Conservation (phyloP, 2,329 filamentous ascomycete genomes). For the Botrytis sinoallii region DNA sequence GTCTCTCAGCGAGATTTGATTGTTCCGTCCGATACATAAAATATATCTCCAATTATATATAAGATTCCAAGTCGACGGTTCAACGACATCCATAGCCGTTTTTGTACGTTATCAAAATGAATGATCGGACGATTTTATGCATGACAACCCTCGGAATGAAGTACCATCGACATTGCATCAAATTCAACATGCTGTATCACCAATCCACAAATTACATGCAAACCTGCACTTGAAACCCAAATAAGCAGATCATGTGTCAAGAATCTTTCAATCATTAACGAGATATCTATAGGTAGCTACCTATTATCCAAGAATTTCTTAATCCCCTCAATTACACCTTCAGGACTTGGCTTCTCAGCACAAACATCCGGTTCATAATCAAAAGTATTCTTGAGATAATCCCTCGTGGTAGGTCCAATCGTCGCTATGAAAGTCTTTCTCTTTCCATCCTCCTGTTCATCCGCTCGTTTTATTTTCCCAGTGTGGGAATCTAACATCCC, state of each 20-base stretch:
- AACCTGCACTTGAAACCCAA: background rate
- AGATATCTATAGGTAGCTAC: background rate
- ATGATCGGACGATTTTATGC: background rate
- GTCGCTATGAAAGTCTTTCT: constrained; percentile 68
- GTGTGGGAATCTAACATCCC: constrained; percentile 49
- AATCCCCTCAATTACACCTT: constrained; percentile 73
- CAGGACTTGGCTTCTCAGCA: constrained; percentile 75
- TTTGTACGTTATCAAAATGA: background rate
- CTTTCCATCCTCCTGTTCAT: constrained; percentile 25
- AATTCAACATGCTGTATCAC: background rate
- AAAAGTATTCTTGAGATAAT: constrained; percentile 65
- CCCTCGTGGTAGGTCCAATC: constrained; percentile 88
- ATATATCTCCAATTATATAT: background rate
- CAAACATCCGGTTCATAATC: constrained; percentile 73
- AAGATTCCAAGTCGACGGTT: background rate
- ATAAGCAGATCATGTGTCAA: background rate
- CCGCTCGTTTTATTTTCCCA: constrained; percentile 38
- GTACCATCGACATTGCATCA: background rate
- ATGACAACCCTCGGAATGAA: background rate
- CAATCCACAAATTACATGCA: background rate
- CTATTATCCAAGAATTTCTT: constrained; percentile 26
- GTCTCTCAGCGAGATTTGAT: background rate
- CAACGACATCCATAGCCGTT: background rate
- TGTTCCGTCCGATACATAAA: background rate
- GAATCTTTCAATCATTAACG: background rate